Evolutionary conservation across 305 asterid genomes (phyloP).

Genomic region (Ajuga reptans): DNA sequence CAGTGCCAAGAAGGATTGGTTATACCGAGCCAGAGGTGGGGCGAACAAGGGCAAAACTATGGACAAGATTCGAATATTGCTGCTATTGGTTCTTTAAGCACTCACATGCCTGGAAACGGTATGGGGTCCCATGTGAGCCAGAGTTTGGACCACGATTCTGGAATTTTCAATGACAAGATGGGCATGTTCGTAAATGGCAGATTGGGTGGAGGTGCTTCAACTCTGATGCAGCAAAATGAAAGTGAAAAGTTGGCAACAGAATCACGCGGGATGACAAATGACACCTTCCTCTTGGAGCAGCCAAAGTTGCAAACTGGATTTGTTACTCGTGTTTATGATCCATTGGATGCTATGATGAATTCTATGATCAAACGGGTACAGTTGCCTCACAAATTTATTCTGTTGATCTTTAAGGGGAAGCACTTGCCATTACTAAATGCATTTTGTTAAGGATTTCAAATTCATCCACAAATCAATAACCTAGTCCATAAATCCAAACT

Average conservation of each 20-base stretch:
- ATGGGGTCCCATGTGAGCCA: slow-evolving; percentile 30
- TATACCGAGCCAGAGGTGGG: slow-evolving; percentile 38
- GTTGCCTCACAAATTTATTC: not conserved
- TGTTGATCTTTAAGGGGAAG: not conserved
- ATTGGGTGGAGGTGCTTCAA: slow-evolving; percentile 36
- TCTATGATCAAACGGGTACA: slow-evolving; percentile 71
- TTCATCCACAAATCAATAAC: not conserved
- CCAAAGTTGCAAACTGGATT: slow-evolving; percentile 50
- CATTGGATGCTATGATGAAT: slow-evolving; percentile 68
- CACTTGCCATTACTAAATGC: not conserved
- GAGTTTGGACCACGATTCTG: slow-evolving; percentile 28
- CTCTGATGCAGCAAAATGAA: slow-evolving; percentile 37
- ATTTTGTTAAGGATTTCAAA: no score
- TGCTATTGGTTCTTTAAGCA: slow-evolving; percentile 28
- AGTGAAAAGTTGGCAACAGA: slow-evolving; percentile 32
- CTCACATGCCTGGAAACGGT: slow-evolving; percentile 31
- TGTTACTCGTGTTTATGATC: slow-evolving; percentile 48
- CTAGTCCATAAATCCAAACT: not conserved
- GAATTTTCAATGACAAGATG: slow-evolving; percentile 31
- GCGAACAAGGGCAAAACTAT: slow-evolving; percentile 35
- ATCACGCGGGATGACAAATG: slow-evolving; percentile 40
- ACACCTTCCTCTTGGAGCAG: slow-evolving; percentile 46
- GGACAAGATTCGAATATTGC: slow-evolving; percentile 29
- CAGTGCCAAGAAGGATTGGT: slow-evolving; percentile 41
- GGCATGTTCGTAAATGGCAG: slow-evolving; percentile 38